Conservation (phyloP, 2,329 filamentous ascomycete genomes). For the Rutstroemia sp. region DNA sequence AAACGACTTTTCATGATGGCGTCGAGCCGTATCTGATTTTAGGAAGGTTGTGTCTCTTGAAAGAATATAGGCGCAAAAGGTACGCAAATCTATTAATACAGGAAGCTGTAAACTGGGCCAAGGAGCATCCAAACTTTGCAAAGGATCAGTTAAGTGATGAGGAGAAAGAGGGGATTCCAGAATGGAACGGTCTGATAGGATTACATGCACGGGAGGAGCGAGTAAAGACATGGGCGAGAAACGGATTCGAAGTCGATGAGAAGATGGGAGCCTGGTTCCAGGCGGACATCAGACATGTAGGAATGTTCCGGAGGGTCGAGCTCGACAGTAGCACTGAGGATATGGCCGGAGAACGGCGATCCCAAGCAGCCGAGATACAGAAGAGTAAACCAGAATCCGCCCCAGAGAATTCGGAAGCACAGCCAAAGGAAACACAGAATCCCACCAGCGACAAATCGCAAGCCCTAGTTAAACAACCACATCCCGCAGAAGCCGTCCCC, state of each 20-base stretch:
- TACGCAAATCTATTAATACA: slow-evolving; percentile 61
- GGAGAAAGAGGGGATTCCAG: slow-evolving; percentile 33
- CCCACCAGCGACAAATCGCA: not conserved
- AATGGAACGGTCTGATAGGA: slow-evolving; percentile 69
- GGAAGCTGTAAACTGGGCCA: slow-evolving; percentile 61
- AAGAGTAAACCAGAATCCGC: not conserved
- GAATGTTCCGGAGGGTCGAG: slow-evolving; percentile 54
- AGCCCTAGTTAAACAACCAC: not conserved
- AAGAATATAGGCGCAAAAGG: slow-evolving; percentile 56
- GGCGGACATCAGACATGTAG: slow-evolving; percentile 77
- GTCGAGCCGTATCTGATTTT: slow-evolving; percentile 76
- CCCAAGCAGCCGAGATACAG: not conserved
- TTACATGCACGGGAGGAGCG: slow-evolving; percentile 70
- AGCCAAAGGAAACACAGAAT: not conserved
- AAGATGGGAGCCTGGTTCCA: slow-evolving; percentile 72
- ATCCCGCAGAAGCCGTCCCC: not conserved
- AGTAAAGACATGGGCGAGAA: slow-evolving; percentile 56
- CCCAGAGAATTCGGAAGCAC: not conserved
- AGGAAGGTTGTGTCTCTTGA: slow-evolving; percentile 65
- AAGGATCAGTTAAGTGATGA: slow-evolving; percentile 38
- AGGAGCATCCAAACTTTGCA: slow-evolving; percentile 45
- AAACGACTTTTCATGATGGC: slow-evolving; percentile 48
- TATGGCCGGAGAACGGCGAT: not conserved
- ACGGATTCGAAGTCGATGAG: slow-evolving; percentile 70
- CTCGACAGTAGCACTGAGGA: not conserved